Percentiles rank a stretch among this genome's conserved stretches.
Conservation (phyloP, 768 basidiomycete species). For the Leccinum ochraceum region DNA sequence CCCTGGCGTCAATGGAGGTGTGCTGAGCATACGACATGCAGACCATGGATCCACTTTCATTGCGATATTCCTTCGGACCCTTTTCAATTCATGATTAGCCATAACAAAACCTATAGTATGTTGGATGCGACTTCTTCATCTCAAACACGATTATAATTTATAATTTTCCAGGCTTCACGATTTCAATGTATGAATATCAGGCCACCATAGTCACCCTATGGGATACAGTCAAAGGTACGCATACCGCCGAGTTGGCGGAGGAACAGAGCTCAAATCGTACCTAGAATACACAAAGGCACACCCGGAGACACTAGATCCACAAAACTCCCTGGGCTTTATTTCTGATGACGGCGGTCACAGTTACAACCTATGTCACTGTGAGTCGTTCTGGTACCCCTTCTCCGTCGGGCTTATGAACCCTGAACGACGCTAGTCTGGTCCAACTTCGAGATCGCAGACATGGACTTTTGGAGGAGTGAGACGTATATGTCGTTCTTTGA, state of each 20-base stretch:
- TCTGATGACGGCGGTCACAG: conserved; percentile 62
- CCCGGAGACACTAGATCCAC: conserved; percentile 51
- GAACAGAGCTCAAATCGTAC: conserved; percentile 18
- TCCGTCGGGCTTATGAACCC: not conserved
- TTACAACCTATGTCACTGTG: conserved; percentile 70
- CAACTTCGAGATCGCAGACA: conserved; percentile 89
- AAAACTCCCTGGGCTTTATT: conserved; percentile 61
- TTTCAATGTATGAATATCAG: conserved; percentile 60
- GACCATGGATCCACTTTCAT: conserved; percentile 53
- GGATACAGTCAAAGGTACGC: conserved; percentile 54
- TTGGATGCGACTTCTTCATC: not conserved
- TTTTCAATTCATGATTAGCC: conserved; percentile 55
- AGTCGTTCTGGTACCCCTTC: conserved; percentile 18
- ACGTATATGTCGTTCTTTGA: conserved; percentile 86
- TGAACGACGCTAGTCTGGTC: conserved; percentile 67
- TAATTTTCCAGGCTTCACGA: conserved; percentile 51
- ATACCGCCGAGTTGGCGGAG: conserved; percentile 33
- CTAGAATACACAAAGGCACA: conserved; percentile 34
- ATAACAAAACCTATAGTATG: conserved; percentile 55
- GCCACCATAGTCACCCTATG: conserved; percentile 67
- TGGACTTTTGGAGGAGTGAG: conserved; percentile 84
- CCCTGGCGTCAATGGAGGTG: conserved; percentile 39
- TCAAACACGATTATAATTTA: not conserved
- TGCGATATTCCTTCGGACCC: conserved; percentile 54
- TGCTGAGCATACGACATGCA: conserved; percentile 13